Percentiles rank a stretch among this genome's conserved stretches.
phyloP scores from a whole-genome alignment of 1,284 basidiomycete genomes.

The Moniliophthora roreri region DNA sequence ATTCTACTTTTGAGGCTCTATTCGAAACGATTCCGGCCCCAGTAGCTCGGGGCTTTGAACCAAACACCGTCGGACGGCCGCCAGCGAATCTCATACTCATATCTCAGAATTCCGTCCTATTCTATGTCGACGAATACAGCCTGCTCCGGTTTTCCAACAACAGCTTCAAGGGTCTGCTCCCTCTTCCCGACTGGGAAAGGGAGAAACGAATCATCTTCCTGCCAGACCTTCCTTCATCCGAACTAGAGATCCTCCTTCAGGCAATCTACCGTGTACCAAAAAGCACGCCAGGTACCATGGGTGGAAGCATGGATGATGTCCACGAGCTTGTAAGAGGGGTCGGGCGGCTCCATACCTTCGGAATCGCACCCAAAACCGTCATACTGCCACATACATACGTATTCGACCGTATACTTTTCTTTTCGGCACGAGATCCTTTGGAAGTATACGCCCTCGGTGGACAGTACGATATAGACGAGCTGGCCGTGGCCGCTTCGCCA shows the following conservation, averaged over 20 bases:
- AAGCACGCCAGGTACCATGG: not conserved
- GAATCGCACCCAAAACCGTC: constrained; percentile 23
- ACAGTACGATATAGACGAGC: constrained; percentile 32
- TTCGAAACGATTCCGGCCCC: too few species aligned
- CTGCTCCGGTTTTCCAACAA: constrained; percentile 4
- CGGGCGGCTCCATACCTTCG: constrained; percentile 32
- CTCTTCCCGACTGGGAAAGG: not conserved
- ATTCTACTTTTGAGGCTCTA: too few species aligned
- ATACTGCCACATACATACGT: constrained; percentile 15
- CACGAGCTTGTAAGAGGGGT: constrained; percentile 29
- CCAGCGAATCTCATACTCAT: not conserved
- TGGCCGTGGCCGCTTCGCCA: constrained; percentile 39
- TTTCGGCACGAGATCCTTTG: constrained; percentile 37
- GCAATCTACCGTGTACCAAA: not conserved
- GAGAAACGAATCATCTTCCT: not conserved
- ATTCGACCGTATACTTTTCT: constrained; percentile 34
- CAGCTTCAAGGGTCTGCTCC: constrained; percentile 1
- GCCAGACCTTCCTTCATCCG: not conserved
- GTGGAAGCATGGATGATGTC: constrained; percentile 12
- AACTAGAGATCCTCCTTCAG: constrained; percentile 4
- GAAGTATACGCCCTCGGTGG: constrained; percentile 44
- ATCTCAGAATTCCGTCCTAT: constrained; percentile 1
- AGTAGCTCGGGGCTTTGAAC: too few species aligned
- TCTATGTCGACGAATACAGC: not conserved
- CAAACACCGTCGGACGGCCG: not conserved